Percentiles rank a stretch among this genome's conserved stretches.
Conservation (phyloP, 2,329 filamentous ascomycete genomes). For the Colletotrichum destructivum region DNA sequence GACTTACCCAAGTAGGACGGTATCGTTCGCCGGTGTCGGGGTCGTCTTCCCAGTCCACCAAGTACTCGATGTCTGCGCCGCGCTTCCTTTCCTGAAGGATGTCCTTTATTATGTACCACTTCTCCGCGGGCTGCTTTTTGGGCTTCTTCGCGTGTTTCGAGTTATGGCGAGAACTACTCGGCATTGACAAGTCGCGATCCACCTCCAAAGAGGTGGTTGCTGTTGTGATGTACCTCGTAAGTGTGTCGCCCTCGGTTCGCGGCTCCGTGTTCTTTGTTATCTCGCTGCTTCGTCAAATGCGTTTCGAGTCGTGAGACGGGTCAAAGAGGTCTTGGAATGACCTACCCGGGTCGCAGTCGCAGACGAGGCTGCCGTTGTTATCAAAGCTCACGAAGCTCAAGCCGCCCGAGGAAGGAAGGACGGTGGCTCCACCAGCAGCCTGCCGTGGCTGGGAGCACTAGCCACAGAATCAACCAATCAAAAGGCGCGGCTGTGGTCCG, state of each 20-base stretch:
- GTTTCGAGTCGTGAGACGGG: not conserved
- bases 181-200: slow-evolving; percentile 39
- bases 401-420: slow-evolving; percentile 30
- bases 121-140: slow-evolving; percentile 38
- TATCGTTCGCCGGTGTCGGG: slow-evolving; percentile 51
- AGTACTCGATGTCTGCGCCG: slow-evolving; percentile 50
- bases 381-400: slow-evolving; percentile 37
- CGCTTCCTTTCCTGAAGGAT: slow-evolving; percentile 54
- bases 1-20: slow-evolving; percentile 53
- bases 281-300: slow-evolving; percentile 3
- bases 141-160: slow-evolving; percentile 34
- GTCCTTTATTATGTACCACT: slow-evolving; percentile 53
- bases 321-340: slow-evolving; percentile 19
- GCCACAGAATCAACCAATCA: slow-evolving; percentile 24
- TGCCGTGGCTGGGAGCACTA: slow-evolving; percentile 36
- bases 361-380: slow-evolving; percentile 39
- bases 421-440: slow-evolving; percentile 34
- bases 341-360: slow-evolving; percentile 31
- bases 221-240: slow-evolving; percentile 7
- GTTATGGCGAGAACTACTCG: slow-evolving; percentile 30
- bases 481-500: not conserved
- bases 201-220: slow-evolving; percentile 40
- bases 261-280: slow-evolving; percentile 1
- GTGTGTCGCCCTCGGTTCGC: slow-evolving; percentile 11
- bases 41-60: slow-evolving; percentile 58